phyloP scores from a whole-genome alignment of 345 rosid genomes.

The Camelina laxa region DNA sequence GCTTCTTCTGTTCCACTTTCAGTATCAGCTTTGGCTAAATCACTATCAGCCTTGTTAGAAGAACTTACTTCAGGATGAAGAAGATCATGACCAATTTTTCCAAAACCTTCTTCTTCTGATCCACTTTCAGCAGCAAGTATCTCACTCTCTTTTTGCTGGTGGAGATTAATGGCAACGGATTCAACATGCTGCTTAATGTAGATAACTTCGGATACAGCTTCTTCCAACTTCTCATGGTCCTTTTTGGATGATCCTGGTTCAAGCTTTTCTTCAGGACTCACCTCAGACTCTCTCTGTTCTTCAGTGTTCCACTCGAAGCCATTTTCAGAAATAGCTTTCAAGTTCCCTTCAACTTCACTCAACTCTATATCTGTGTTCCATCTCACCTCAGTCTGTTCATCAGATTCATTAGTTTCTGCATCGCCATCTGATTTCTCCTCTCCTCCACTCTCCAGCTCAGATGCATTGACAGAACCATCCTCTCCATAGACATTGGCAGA shows the following conservation, averaged over 20 bases:
- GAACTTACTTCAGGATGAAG: conserved; percentile 25
- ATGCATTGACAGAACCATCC: conserved; percentile 16
- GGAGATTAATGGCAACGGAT: conserved; percentile 19
- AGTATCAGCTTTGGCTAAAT: conserved; percentile 4
- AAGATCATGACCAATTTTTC: conserved; percentile 22
- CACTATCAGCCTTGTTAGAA: not conserved
- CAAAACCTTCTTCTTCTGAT: not conserved
- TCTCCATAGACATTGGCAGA: not conserved
- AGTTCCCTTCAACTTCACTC: conserved; percentile 9
- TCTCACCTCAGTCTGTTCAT: conserved; percentile 31
- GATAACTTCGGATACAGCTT: conserved; percentile 11
- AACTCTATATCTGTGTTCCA: conserved; percentile 8
- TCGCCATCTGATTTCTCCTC: conserved; percentile 19
- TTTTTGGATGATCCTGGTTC: not conserved
- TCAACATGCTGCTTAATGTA: conserved; percentile 14
- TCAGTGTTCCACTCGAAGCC: not conserved
- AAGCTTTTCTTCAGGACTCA: conserved; percentile 12
- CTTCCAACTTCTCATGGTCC: not conserved
- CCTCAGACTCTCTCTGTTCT: conserved; percentile 27
- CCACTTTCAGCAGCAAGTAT: not conserved
- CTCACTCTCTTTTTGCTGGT: conserved; percentile 7
- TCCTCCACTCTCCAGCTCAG: conserved; percentile 5
- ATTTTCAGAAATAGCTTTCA: not conserved
- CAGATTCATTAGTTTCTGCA: conserved; percentile 9
- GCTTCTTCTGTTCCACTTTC: conserved; percentile 12